Base-by-base conservation (phyloP, 139 green algal genomes). In the Coccomyxa sp. region DNA sequence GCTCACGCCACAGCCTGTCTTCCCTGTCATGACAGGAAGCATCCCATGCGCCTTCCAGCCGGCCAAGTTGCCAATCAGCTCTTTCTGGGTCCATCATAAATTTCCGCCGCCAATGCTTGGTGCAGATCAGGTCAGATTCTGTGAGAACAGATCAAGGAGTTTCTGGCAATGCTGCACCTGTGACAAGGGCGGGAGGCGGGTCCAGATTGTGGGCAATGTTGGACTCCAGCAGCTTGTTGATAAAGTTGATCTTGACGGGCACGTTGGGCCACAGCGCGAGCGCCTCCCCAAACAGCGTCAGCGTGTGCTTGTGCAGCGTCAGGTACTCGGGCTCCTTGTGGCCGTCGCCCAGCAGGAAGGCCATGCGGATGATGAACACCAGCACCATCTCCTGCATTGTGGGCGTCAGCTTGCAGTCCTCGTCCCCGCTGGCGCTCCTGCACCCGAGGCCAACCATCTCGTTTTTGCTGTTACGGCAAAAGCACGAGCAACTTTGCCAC, bases 291-390 rank as follows among this genome's bases (percentile, higher is more conserved):
- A 95, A 80, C 25, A 90, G 76, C 14, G 67, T 32, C 79, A 94
- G 83, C 51, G 88, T 88, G 74, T 89, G 85, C 16, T 28, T 58
- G 75, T 94, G 82, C 45, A 95, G 81, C 66, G 78, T 85, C 45
- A 85, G 86, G 84, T 87, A 84, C 28, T 93, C 92, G n/a, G 87
- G 85, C 59, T 83, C 67, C 31, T 77, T 63, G 15, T 77, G 30
- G 23, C 58, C 63, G 67, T 89, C 86, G 15, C 81, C 81, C 21
- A 90, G 90, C 16, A 96, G 45, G 82, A 98, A 96, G 0, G 87
- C 86, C 86, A 98, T 95, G 76, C 96, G 93, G 58, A 94, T 86
- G 30, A 99, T 82, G 87, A 99, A 99, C 84, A 92, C 97, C 32
- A 98, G 83, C 51, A 99, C 82, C 82, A 92, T 90, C 59, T 97